Conservation (phyloP, 2,329 filamentous ascomycete genomes). For the Septoria linicola region DNA sequence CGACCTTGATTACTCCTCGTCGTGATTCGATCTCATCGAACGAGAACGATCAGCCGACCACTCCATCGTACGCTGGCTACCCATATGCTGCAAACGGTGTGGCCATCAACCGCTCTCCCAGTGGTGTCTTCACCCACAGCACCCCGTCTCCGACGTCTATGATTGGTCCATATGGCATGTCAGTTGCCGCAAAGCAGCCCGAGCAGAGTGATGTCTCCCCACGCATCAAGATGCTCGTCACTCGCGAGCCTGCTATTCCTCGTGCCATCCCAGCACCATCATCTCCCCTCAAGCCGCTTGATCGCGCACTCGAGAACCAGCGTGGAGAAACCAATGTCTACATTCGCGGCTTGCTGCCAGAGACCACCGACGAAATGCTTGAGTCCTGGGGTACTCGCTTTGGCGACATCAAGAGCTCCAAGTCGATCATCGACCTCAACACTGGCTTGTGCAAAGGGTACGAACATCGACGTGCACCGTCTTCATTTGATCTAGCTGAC, state of each 20-base stretch:
- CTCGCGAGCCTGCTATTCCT: conserved; percentile 79
- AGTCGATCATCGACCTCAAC: conserved; percentile 94
- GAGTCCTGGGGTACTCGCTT: conserved; percentile 81
- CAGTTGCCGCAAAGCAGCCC: conserved; percentile 38
- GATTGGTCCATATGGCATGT: conserved; percentile 46
- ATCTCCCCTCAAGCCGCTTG: conserved; percentile 83
- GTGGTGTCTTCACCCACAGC: conserved; percentile 49
- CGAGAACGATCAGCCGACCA: conserved; percentile 53
- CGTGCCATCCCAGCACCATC: conserved; percentile 84
- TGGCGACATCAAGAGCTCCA: conserved; percentile 91
- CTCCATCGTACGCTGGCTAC: conserved; percentile 48
- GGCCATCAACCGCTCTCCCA: conserved; percentile 52
- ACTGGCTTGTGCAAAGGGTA: conserved; percentile 96
- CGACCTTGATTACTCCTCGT: conserved; percentile 52
- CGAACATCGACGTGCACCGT: conserved; percentile 33
- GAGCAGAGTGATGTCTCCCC: conserved; percentile 45
- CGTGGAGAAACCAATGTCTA: conserved; percentile 97
- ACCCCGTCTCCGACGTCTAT: conserved; percentile 53
- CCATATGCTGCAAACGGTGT: conserved; percentile 43
- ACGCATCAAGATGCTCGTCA: conserved; percentile 47
- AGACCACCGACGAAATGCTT: conserved; percentile 89
- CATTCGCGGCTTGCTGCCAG: conserved; percentile 91
- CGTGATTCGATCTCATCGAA: conserved; percentile 54
- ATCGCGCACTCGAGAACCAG: conserved; percentile 91
- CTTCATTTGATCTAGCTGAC: conserved; percentile 33